These are phyloP conservation scores for Torulaspora gathmanii DNA, from an alignment of 805 yeast genomes.

Conservation along the genomic window DNA sequence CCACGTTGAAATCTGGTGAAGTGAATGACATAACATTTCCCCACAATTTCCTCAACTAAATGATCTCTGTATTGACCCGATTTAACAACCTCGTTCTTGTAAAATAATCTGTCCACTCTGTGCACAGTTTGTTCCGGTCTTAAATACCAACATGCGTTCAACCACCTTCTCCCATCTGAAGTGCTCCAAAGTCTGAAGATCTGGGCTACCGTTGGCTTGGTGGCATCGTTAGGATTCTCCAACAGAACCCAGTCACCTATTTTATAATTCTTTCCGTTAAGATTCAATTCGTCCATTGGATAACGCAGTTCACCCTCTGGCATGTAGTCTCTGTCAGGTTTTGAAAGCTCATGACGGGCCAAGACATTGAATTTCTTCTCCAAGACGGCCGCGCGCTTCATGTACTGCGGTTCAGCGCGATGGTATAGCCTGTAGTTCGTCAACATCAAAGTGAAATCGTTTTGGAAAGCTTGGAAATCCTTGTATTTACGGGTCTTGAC, in stretches of 20 bases:
- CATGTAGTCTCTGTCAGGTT: constrained; percentile 75
- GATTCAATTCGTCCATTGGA: constrained; percentile 74
- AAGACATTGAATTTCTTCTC: constrained; percentile 56
- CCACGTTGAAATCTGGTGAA: constrained; percentile 94
- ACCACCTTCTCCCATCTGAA: constrained; percentile 74
- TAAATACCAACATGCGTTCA: constrained; percentile 96
- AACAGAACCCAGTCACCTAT: constrained; percentile 96
- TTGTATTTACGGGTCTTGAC: constrained; percentile 81
- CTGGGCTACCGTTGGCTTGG: constrained; percentile 90
- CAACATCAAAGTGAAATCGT: constrained; percentile 71
- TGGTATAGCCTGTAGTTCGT: constrained; percentile 66
- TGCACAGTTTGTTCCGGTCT: constrained; percentile 98
- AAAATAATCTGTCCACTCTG: constrained; percentile 80
- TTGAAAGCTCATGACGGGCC: constrained; percentile 64
- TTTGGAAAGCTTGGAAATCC: constrained; percentile 68
- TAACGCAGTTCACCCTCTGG: constrained; percentile 58
- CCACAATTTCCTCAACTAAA: constrained; percentile 77
- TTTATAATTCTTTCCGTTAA: constrained; percentile 64
- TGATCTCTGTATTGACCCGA: constrained; percentile 97
- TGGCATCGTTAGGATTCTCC: constrained; percentile 79
- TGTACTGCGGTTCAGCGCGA: constrained; percentile 52
- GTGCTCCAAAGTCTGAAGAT: constrained; percentile 88
- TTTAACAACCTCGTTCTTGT: constrained; percentile 91
- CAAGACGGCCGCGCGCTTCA: constrained; percentile 56
- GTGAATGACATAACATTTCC: constrained; percentile 91